These are phyloP conservation scores for Botrytis porri DNA, from an alignment of 2,329 filamentous ascomycete species.

Conservation along the genomic window DNA sequence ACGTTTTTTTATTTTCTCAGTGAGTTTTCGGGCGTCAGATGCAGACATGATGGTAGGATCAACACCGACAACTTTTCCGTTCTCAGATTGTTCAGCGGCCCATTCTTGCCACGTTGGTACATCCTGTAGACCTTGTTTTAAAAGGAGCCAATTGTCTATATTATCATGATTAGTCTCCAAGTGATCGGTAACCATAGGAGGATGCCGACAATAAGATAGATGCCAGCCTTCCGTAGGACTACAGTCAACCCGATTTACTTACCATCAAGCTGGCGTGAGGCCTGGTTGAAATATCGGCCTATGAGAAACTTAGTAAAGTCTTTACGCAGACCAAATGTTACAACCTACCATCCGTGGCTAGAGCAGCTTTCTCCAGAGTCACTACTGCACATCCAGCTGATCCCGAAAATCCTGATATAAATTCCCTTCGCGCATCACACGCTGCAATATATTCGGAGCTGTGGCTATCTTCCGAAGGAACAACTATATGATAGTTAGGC, in stretches of 20 bases:
- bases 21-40: conserved; percentile 69
- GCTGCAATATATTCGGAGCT: conserved; percentile 96
- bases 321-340: neutral
- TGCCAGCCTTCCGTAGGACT: neutral
- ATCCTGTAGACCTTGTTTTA: conserved; percentile 91
- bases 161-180: conserved; percentile 17
- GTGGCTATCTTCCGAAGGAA: conserved; percentile 96
- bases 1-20: conserved; percentile 82
- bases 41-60: conserved; percentile 83
- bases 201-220: neutral
- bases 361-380: conserved; percentile 77
- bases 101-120: conserved; percentile 98
- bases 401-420: conserved; percentile 90
- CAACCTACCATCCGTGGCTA: conserved; percentile 73
- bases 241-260: conserved; percentile 3
- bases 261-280: conserved; percentile 79
- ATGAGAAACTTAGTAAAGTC: neutral
- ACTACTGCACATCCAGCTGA: conserved; percentile 92
- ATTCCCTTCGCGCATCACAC: conserved; percentile 89
- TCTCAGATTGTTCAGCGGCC: conserved; percentile 81
- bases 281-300: conserved; percentile 94
- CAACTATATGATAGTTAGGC: conserved; percentile 57
- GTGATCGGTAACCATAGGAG: neutral
- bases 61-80: conserved; percentile 84
- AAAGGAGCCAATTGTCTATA: conserved; percentile 71